phyloP scores from a whole-genome alignment of 2,329 filamentous ascomycete species.

The Xylariaceae sp. region DNA sequence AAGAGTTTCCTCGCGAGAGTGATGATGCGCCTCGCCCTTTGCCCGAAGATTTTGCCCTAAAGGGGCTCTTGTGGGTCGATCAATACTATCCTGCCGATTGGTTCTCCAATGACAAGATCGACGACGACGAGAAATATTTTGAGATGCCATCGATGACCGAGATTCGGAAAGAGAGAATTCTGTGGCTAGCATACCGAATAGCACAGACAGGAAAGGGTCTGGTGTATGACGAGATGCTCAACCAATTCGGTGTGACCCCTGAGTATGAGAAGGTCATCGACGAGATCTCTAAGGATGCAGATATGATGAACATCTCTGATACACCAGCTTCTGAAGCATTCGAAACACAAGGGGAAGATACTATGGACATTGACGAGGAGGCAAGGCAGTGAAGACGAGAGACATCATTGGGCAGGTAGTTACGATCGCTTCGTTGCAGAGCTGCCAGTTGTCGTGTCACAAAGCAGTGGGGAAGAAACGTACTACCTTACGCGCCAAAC shows the following conservation, averaged over 20 bases:
- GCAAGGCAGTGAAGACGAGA: too few relatives aligned
- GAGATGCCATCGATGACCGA: constrained; percentile 59
- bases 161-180: constrained; percentile 55
- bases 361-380: too few relatives aligned
- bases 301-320: too few relatives aligned
- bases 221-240: constrained; percentile 37
- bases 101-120: constrained; percentile 57
- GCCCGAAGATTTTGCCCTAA: constrained; percentile 66
- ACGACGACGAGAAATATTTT: constrained; percentile 66
- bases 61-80: constrained; percentile 60
- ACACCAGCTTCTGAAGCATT: too few relatives aligned
- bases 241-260: constrained; percentile 39
- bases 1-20: constrained; percentile 47
- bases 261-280: constrained; percentile 39
- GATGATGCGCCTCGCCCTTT: constrained; percentile 52
- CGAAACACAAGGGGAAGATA: too few relatives aligned
- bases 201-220: constrained; percentile 44
- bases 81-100: constrained; percentile 57
- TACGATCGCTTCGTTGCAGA: too few relatives aligned
- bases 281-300: not conserved
- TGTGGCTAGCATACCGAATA: constrained; percentile 56
- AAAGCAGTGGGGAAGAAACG: too few relatives aligned
- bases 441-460: too few relatives aligned
- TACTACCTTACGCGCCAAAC: too few relatives aligned
- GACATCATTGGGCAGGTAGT: too few relatives aligned